Base-by-base conservation (phyloP, 2,329 filamentous ascomycete genomes). In the Arachnopeziza araneosa region DNA sequence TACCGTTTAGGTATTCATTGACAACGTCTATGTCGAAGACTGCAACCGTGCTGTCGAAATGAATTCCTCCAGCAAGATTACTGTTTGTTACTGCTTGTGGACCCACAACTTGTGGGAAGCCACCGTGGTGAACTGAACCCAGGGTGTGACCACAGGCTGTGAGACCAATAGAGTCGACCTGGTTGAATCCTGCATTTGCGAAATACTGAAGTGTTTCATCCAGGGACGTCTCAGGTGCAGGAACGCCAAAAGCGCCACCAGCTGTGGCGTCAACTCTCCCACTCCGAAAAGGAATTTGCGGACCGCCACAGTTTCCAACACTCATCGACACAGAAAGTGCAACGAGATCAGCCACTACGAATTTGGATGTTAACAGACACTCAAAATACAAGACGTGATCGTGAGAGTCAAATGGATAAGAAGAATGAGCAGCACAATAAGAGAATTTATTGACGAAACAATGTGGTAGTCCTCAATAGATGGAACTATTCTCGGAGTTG, bases 81-180 rank as follows among this genome's bases (percentile, higher is more conserved):
- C 56, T 60, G 23, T 49, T 23, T 23, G 63, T 54, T 0, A 72
- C 63, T 2, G 79, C 75, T 3, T 77, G 77, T 1, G 72, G 61
- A 1, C 78, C 75, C 1, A 83, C 78, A 26, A 86, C 78, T 14
- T 78, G 73, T 0, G 83, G 81, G 60, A 83, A 83, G 2, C 60
- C 60, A 2, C 60, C 57, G 21, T 58, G 54, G 32, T 50, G 50
- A 4, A 54, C 12, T 14, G 22, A 54, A 8, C 51, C 84, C 24
- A 86, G 69, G 0, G 81, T 82, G 67, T 87, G 84, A 1, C 84
- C 84, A 65, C 84, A 87, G 10, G 83, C 83, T 2, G 79, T 79
- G 6, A 83, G 72, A 64, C 81, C 78, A 54, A 86, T 84, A 79
- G 85, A 85, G 66, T 85, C 81, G 22, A 75, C 70, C 36, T 71